These are phyloP conservation scores for Penicillium taxi DNA, from an alignment of 495 filamentous ascomycete species.

Conservation along the genomic window DNA sequence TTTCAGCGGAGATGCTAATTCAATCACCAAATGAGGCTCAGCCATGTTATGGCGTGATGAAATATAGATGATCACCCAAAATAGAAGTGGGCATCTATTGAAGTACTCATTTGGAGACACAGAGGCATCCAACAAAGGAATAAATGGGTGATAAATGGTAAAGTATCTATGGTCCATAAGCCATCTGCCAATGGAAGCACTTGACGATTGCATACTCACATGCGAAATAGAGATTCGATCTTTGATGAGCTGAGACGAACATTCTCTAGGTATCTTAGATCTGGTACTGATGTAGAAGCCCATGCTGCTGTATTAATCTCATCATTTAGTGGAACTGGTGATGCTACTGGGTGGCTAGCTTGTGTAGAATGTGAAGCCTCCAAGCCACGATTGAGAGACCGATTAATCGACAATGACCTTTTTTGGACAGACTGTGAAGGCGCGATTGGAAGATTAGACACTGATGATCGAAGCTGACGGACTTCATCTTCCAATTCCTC, in stretches of 20 bases:
- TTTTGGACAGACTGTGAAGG: neutral
- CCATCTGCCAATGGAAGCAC: neutral
- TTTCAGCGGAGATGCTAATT: conserved; percentile 3
- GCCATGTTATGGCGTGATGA: conserved; percentile 6
- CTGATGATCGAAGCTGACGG: conserved; percentile 9
- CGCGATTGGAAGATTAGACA: conserved; percentile 1
- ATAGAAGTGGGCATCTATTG: conserved; percentile 4
- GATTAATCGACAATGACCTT: too few species aligned
- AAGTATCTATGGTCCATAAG: conserved; percentile 4
- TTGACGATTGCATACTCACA: conserved; percentile 1
- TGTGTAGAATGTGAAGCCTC: neutral
- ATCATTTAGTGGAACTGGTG: neutral
- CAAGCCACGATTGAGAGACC: neutral
- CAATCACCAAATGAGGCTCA: conserved; percentile 3
- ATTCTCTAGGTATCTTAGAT: conserved; percentile 1
- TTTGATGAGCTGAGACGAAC: conserved; percentile 1
- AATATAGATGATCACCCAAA: conserved; percentile 10
- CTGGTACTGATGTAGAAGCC: neutral
- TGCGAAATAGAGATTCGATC: conserved; percentile 5
- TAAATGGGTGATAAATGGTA: conserved; percentile 5
- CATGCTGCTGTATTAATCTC: neutral
- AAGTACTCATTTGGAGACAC: conserved; percentile 6
- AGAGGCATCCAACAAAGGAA: conserved; percentile 3
- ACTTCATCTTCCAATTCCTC: conserved; percentile 12
- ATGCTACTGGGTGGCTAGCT: neutral